These are phyloP conservation scores for Cyberlindnera xishuangbannaensis DNA, from an alignment of 805 yeast species.

Conservation along the genomic window DNA sequence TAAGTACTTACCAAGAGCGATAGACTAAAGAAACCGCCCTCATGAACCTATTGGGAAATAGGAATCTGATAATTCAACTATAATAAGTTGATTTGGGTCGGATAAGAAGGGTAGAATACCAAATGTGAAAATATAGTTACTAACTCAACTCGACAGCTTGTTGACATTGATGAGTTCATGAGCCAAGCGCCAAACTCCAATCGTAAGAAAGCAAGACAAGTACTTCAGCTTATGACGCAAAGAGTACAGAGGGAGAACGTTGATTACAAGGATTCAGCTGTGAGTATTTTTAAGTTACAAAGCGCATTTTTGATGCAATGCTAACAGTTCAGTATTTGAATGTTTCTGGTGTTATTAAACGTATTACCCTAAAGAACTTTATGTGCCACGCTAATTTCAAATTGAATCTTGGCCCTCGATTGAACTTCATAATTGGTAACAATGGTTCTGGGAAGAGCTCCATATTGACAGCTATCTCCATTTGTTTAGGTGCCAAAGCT, in stretches of 20 bases:
- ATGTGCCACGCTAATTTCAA: constrained; percentile 88
- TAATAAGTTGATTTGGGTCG: too few relatives aligned
- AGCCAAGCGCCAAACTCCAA: constrained; percentile 11
- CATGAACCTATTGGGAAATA: too few relatives aligned
- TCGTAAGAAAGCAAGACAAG: constrained; percentile 7
- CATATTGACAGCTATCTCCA: constrained; percentile 76
- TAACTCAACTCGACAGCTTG: constrained; percentile 4
- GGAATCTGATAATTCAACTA: too few relatives aligned
- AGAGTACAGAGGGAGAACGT: constrained; percentile 5
- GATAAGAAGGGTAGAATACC: too few relatives aligned
- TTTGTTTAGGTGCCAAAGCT: constrained; percentile 87
- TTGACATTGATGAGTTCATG: constrained; percentile 17
- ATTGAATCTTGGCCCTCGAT: constrained; percentile 66
- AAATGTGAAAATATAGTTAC: neutral
- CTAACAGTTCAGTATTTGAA: constrained; percentile 3
- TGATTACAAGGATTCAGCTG: neutral
- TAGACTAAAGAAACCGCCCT: too few relatives aligned
- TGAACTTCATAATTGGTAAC: constrained; percentile 83
- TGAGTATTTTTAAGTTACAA: neutral
- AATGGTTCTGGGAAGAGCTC: constrained; percentile 94
- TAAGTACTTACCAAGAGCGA: too few relatives aligned
- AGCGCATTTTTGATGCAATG: too few relatives aligned
- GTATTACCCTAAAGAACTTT: constrained; percentile 62
- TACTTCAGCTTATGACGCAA: constrained; percentile 14
- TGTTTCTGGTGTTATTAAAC: constrained; percentile 60